Evolutionary conservation across 1,284 basidiomycete genomes (phyloP), one percentile per base, ranked within the genome.

Genomic region (Trametes sp.): DNA sequence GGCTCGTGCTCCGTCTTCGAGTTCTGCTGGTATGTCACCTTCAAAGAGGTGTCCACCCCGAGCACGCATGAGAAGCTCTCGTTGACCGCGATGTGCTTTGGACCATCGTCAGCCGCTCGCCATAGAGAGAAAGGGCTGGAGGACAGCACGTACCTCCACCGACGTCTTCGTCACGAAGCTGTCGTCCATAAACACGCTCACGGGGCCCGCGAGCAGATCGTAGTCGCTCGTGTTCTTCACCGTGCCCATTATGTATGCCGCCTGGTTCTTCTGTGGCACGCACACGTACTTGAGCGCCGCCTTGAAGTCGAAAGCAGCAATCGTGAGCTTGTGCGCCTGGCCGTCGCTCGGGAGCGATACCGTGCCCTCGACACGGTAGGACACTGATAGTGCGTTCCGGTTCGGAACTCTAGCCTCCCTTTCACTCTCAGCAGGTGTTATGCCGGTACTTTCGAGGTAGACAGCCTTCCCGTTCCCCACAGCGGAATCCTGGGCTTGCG

Each of bases 1-100:
- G 54, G 68, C n/a, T 75, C 73, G 56, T 76, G 73, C 53, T 73
- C 72, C 5, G 74, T 76, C 45, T 74, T 75, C 26, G 75, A 73
- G 24, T 73, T 75, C 54, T 83, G 83, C 13, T 74, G 68, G 73
- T 84, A 86, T 29, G 79, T 78, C 45, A 87, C 76, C 61, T 81
- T 78, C 41, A 82, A 75, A 1, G 80, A 77, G 3, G 80, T 66
- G 70, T 87, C 86, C 24, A 79, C 74, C 23, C 86, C 86, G n/a
- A 88, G 79, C 6, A 82, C 81, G 72, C 84, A 86, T 26, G 74
- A 72, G 75, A 88, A 87, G 16, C 74, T 78, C 54, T 86, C 85
- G 10, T 80, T 78, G 0, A 78, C 78, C 61, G 78, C 78, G 49
- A 85, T 77, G 56, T 83, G 80, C 81, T 83, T 21, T 14, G 9